These are phyloP conservation scores for Dittrichia graveolens DNA, from an alignment of 129 eudicot species.

Conservation along the genomic window DNA sequence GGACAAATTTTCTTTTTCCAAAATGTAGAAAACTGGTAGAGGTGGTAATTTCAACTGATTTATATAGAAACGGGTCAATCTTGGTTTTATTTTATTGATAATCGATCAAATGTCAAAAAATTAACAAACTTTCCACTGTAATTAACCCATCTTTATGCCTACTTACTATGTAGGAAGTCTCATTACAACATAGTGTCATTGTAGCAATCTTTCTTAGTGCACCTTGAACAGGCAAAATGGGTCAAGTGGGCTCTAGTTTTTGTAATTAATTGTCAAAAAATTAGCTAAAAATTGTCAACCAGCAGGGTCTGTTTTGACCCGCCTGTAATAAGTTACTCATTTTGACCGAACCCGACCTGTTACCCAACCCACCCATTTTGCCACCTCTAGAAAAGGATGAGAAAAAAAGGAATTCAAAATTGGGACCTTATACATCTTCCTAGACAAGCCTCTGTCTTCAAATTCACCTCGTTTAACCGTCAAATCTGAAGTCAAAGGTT, in stretches of 20 bases:
- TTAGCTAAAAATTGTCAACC: neutral
- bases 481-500: slow-evolving; percentile 44
- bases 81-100: neutral
- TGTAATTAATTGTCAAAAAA: neutral
- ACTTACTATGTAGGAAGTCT: too few relatives aligned
- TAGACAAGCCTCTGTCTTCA: slow-evolving; percentile 51
- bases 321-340: neutral
- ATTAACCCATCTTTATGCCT: too few relatives aligned
- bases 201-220: too few relatives aligned
- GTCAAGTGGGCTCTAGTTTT: too few relatives aligned
- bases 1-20: neutral
- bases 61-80: neutral
- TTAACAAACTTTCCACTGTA: too few relatives aligned
- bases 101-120: neutral
- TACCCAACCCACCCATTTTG: slow-evolving; percentile 11
- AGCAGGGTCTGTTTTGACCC: neutral
- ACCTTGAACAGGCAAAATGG: too few relatives aligned
- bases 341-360: neutral
- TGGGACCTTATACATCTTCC: slow-evolving; percentile 60
- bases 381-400: slow-evolving; percentile 13
- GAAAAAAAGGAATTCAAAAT: neutral
- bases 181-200: too few relatives aligned
- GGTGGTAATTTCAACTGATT: neutral
- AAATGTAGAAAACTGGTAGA: slow-evolving; percentile 6
- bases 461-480: slow-evolving; percentile 38